Percentiles rank a stretch among this genome's conserved stretches.
Conservation (phyloP, 257 asterid genomes). For the Fraxinus cuspidata region DNA sequence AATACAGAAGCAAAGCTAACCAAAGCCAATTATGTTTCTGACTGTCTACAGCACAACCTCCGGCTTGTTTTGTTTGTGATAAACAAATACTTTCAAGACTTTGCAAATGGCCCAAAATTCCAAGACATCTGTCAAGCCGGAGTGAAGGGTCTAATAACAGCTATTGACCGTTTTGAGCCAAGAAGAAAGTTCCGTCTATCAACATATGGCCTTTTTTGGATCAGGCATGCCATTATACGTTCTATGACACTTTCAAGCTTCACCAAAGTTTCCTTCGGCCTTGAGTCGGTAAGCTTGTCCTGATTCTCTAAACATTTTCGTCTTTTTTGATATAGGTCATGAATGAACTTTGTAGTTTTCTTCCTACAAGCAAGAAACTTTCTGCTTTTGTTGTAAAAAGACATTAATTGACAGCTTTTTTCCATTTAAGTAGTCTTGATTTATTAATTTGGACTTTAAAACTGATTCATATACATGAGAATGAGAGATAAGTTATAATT, state of each 20-base stretch:
- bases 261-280: conserved; percentile 90
- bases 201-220: conserved; percentile 93
- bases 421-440: background rate
- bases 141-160: conserved; percentile 89
- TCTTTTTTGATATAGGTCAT: background rate
- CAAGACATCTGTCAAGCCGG: conserved; percentile 96
- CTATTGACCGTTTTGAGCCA: conserved; percentile 96
- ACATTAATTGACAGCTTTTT: background rate
- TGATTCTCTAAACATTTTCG: conserved; percentile 9
- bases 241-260: conserved; percentile 91
- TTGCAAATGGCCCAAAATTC: conserved; percentile 70
- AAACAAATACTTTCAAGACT: conserved; percentile 90
- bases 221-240: conserved; percentile 85
- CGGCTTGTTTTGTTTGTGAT: conserved; percentile 88
- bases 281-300: conserved; percentile 71
- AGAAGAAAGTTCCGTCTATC: conserved; percentile 66
- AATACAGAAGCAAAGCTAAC: conserved; percentile 8
- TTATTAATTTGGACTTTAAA: too few relatives aligned
- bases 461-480: too few relatives aligned
- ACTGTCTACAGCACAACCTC: conserved; percentile 81
- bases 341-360: background rate
- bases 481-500: too few relatives aligned
- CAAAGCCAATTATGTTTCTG: conserved; percentile 19
- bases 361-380: background rate
- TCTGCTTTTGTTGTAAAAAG: background rate